Evolutionary conservation across 352 stramenopile species (phyloP).

Genomic region (Phytophthora brassicae): DNA sequence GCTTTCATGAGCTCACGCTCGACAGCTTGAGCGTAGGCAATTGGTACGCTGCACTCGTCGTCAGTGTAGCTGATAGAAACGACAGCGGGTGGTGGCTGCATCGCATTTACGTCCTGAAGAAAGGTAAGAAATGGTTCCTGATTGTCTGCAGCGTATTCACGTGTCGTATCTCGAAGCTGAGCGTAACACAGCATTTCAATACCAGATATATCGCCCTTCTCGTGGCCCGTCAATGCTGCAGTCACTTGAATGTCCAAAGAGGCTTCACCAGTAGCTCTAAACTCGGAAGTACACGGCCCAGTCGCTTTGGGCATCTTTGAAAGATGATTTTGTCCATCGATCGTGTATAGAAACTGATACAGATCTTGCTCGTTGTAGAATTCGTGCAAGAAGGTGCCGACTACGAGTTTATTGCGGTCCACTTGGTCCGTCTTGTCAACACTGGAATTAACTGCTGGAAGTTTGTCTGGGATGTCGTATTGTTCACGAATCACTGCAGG

Average conservation of each 20-base stretch:
- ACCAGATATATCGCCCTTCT: slow-evolving; percentile 25
- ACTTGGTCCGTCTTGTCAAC: slow-evolving; percentile 14
- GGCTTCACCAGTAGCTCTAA: slow-evolving; percentile 55
- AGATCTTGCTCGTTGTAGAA: slow-evolving; percentile 68
- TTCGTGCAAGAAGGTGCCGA: slow-evolving; percentile 73
- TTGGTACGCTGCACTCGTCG: slow-evolving; percentile 70
- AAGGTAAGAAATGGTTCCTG: slow-evolving; percentile 81
- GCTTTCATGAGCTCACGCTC: slow-evolving; percentile 80
- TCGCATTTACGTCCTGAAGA: slow-evolving; percentile 69
- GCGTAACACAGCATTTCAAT: slow-evolving; percentile 72
- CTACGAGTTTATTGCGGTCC: slow-evolving; percentile 50
- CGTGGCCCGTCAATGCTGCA: slow-evolving; percentile 44
- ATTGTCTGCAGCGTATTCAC: slow-evolving; percentile 60
- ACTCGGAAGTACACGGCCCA: slow-evolving; percentile 44
- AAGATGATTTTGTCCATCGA: slow-evolving; percentile 10
- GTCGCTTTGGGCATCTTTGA: slow-evolving; percentile 29
- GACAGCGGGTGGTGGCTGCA: slow-evolving; percentile 56
- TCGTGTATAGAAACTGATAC: slow-evolving; percentile 37
- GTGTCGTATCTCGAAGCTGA: slow-evolving; percentile 44
- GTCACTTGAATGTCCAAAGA: slow-evolving; percentile 74
- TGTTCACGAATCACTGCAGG: slow-evolving; percentile 50
- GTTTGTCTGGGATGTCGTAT: slow-evolving; percentile 54
- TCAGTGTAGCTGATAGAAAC: slow-evolving; percentile 86
- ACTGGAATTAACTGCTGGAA: slow-evolving; percentile 5
- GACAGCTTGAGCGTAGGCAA: slow-evolving; percentile 54